Evolutionary conservation across 495 filamentous ascomycete species (phyloP), one percentile per base, ranked within the genome.

Genomic region (Rhypophila decipiens): DNA sequence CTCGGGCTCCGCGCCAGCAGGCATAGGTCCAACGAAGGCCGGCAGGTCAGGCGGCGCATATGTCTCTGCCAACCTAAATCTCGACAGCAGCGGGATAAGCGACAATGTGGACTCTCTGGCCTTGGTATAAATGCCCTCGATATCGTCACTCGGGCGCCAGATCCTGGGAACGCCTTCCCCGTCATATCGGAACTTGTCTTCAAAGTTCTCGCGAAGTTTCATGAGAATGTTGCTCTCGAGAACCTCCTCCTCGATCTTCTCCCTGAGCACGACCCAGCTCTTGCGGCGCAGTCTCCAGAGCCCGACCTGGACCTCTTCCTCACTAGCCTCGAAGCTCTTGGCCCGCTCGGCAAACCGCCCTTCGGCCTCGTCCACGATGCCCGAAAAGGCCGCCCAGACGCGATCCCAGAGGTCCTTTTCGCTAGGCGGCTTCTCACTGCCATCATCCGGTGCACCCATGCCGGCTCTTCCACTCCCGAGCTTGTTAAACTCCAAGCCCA

Each of bases 181-280:
- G 52, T 98, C 94, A 57, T 98, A 98, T 46, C 93, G 86, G 77
- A 98, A 98, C 61, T 94, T 95, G 68, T 98, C 93, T 58, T 98
- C 93, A 53, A 98, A 98, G 66, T 96, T 97, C 69, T 98, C 93
- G 5, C 93, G 83, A 23, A 98, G 78, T 66, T 98, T 98, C 49
- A 98, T 77, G 7, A 98, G 70, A 43, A 98, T 77, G 61, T 97
- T 98, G 47, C 91, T 90, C 66, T 97, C 93, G 77, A 90, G 91
- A 65, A 97, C 88, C 64, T 98, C 93, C 63, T 98, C 93, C 18
- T 96, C 94, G 54, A 98, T 87, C 69, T 87, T 95, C 36, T 86
- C 83, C 24, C 85, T 77, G 46, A 98, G 70, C 7, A 90, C 91
- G 21, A 82, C 86, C 94, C 94, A 98, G 27, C 86, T 90, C 71